A percentile compares a stretch with the other conserved stretches of the same genome.
phyloP scores from a whole-genome alignment of 129 eudicot genomes.

The Ambrosia trifida region DNA sequence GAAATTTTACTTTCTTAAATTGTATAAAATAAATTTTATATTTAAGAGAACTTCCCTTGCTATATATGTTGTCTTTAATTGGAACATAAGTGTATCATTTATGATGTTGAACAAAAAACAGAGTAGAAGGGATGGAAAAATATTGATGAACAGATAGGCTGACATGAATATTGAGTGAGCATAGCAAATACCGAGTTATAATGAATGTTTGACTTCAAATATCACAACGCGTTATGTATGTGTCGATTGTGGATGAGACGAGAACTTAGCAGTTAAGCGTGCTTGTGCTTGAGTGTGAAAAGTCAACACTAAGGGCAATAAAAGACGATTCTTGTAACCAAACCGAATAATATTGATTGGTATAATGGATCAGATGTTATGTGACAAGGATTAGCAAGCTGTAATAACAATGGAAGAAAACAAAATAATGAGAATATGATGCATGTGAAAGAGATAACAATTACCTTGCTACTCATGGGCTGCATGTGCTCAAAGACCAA shows the following conservation, averaged over 20 bases:
- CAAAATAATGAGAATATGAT: constrained; percentile 5
- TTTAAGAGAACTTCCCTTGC: not conserved
- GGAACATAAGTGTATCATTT: not conserved
- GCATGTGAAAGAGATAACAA: constrained; percentile 6
- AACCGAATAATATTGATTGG: no score
- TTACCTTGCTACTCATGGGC: constrained; percentile 12
- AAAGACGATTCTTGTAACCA: no score
- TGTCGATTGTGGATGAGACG: no score
- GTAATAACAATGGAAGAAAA: not conserved
- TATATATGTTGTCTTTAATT: not conserved
- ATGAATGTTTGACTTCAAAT: no score
- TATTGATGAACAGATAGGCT: not conserved
- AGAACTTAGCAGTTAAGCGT: no score
- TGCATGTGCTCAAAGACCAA: constrained; percentile 14
- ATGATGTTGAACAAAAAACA: not conserved
- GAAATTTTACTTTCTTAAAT: constrained; percentile 17
- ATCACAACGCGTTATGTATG: no score
- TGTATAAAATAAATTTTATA: constrained; percentile 30
- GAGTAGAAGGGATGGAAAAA: not conserved
- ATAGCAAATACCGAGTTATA: no score
- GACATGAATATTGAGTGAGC: no score
- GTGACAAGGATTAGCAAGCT: not conserved
- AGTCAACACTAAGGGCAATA: no score
- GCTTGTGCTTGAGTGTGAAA: no score
- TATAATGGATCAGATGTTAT: no score